Base-by-base conservation (phyloP, 2,329 filamentous ascomycete species). In the Iodosphaeria phyllophila region DNA sequence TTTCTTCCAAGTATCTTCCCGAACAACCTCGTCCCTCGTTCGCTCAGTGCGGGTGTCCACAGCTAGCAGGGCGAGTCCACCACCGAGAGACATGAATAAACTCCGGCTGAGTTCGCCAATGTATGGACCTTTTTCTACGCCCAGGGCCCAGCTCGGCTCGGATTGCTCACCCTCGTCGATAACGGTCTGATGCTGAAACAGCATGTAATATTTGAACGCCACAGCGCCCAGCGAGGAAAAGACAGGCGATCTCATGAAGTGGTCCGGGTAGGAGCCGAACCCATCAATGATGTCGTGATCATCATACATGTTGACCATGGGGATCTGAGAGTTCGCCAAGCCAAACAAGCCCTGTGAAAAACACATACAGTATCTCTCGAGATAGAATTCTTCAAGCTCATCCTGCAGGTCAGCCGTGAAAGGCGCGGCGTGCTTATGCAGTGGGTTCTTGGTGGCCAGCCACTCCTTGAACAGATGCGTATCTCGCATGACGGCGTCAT, bases 291-390 rank as follows among this genome's bases (percentile, higher is more conserved):
- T 77, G 37, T 89, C 79, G 44, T 95, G 89, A 39, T 95, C 89
- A 47, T 95, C 86, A 60, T 78, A 93, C 47, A 98, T 84, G 46
- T 98, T 98, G 39, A 98, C 69, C 84, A 93, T 95, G 6, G 89
- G 84, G 22, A 98, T 95, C 45, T 95, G 86, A 2, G 78, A 77
- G 38, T 75, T 84, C 5, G 86, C 89, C 43, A 98, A 66, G n/a
- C 77, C 71, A 41, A 93, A 98, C 5, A 95, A 55, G 0, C 91
- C 89, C 40, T 92, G 84, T 0, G 84, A 93, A 49, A 95, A 98
- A 84, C 89, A 98, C 63, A 74, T 77, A 31, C 72, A 70, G 41
- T 98, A 98, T 12, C 79, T 68, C 30, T 92, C 66, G 0, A 98
- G 60, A 41, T 92, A 98, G 40, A 91, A 93, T 1, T 52, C 52